These are phyloP conservation scores for Starmerella ratchasimensis DNA, from an alignment of 805 yeast species.

Conservation along the genomic window DNA sequence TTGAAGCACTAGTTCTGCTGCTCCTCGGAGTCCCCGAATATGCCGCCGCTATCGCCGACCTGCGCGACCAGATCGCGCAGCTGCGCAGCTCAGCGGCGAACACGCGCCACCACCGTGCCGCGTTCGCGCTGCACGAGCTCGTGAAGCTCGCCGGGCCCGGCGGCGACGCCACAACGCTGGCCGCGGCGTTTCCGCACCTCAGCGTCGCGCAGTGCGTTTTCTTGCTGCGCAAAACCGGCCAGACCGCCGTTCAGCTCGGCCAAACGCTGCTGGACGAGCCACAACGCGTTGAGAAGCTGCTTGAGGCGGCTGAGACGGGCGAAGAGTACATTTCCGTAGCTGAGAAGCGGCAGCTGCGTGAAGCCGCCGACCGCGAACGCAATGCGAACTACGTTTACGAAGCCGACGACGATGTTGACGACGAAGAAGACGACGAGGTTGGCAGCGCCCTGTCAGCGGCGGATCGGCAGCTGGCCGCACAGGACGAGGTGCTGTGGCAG, in stretches of 20 bases:
- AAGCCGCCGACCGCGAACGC: too few relatives aligned
- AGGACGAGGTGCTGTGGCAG: slow-evolving; percentile 11
- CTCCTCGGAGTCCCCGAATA: too few relatives aligned
- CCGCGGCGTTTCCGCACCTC: slow-evolving; percentile 48
- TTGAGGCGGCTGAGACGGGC: too few relatives aligned
- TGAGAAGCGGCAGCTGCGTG: too few relatives aligned
- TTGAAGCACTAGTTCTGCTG: background rate
- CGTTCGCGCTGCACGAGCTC: background rate
- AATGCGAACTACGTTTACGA: slow-evolving; percentile 36
- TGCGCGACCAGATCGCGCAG: too few relatives aligned
- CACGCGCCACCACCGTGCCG: too few relatives aligned
- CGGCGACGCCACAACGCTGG: slow-evolving; percentile 8
- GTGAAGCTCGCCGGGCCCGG: background rate
- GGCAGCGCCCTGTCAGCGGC: slow-evolving; percentile 25
- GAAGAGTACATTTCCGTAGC: too few relatives aligned
- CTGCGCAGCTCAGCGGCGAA: too few relatives aligned
- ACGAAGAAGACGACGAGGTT: slow-evolving; percentile 30
- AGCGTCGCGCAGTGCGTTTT: slow-evolving; percentile 34
- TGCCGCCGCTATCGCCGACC: too few relatives aligned
- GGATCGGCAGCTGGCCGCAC: slow-evolving; percentile 37
- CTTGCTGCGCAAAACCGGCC: slow-evolving; percentile 32
- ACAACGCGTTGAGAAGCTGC: slow-evolving; percentile 26
- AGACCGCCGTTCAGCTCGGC: slow-evolving; percentile 43
- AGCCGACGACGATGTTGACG: slow-evolving; percentile 25
- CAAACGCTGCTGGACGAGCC: slow-evolving; percentile 53